Evolutionary conservation across 257 asterid genomes (phyloP).

Genomic region (Solanum ossicruentum): DNA sequence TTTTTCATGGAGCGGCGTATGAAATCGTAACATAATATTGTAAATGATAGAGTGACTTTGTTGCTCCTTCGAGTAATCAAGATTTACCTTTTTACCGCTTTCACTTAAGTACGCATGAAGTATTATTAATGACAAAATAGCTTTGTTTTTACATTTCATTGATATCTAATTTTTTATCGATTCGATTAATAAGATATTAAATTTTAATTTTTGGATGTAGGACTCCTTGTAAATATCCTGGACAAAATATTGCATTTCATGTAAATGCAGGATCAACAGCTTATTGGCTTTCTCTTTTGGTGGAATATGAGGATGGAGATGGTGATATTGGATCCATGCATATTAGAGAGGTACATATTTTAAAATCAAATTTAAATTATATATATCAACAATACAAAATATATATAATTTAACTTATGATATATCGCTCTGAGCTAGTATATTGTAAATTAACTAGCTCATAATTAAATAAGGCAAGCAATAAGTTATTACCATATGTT

Average conservation of each 20-base stretch:
- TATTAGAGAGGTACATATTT: constrained; percentile 49
- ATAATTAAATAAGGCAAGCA: too few relatives aligned
- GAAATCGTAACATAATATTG: not conserved
- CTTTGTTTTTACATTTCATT: not conserved
- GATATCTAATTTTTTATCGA: not conserved
- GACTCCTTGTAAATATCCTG: constrained; percentile 81
- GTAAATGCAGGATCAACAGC: constrained; percentile 88
- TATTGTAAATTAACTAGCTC: not conserved
- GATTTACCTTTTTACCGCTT: not conserved
- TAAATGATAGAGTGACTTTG: not conserved
- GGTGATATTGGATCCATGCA: constrained; percentile 95
- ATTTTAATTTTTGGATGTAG: constrained; percentile 15
- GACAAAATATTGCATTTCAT: constrained; percentile 76
- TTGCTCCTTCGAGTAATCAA: not conserved
- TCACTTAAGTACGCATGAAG: not conserved
- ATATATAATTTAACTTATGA: too few relatives aligned
- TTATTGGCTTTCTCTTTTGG: constrained; percentile 76
- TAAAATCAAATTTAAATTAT: not conserved
- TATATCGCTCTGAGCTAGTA: too few relatives aligned
- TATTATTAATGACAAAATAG: not conserved
- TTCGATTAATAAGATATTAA: not conserved
- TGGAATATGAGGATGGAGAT: constrained; percentile 88
- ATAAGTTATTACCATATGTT: too few relatives aligned
- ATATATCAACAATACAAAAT: not conserved
- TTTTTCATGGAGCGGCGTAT: not conserved